phyloP scores from a whole-genome alignment of 257 asterid genomes.

The Haberlea rhodopensis region DNA sequence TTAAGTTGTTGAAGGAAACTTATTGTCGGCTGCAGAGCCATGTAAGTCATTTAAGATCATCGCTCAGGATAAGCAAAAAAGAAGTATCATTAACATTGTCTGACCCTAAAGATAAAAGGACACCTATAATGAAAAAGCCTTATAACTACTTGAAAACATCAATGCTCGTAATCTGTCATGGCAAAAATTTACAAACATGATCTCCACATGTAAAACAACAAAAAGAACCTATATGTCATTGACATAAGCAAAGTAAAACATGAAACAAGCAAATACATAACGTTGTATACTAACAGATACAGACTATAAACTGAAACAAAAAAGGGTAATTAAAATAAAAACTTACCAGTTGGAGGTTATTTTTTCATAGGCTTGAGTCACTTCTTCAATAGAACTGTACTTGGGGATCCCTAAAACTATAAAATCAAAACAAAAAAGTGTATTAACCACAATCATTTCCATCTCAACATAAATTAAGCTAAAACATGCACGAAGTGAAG shows the following conservation, averaged over 20 bases:
- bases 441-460: slow-evolving; percentile 3
- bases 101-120: neutral
- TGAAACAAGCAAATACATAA: slow-evolving; percentile 8
- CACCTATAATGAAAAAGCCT: neutral
- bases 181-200: neutral
- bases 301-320: neutral
- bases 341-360: slow-evolving; percentile 59
- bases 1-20: too few relatives aligned
- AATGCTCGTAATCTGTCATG: neutral
- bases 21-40: neutral
- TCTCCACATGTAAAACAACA: neutral
- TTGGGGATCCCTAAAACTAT: slow-evolving; percentile 70
- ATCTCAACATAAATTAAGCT: slow-evolving; percentile 3
- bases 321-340: neutral
- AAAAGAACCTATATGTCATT: slow-evolving; percentile 2
- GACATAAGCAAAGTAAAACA: neutral
- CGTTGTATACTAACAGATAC: neutral
- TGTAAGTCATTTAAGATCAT: neutral
- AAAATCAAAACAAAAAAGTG: slow-evolving; percentile 16
- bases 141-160: neutral
- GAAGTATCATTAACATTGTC: neutral
- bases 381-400: slow-evolving; percentile 73
- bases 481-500: neutral
- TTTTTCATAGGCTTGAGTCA: slow-evolving; percentile 60
- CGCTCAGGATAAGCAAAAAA: neutral